A percentile compares a stretch with the other conserved stretches of the same genome.
These are phyloP conservation scores for Inonotus obliquus DNA, from an alignment of 1,284 basidiomycete species.

Conservation along the genomic window DNA sequence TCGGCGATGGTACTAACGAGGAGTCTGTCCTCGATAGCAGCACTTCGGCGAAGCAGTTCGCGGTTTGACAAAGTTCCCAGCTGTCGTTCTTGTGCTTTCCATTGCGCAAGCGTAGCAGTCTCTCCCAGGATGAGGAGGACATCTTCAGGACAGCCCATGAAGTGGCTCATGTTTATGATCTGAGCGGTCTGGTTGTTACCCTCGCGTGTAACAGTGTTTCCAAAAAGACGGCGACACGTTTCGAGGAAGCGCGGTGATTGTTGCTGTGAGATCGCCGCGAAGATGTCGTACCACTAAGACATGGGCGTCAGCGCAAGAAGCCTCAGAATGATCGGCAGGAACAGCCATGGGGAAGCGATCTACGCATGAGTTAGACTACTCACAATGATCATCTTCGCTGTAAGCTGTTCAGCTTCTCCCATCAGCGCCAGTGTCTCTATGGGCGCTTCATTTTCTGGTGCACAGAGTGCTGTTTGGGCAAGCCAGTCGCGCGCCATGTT, in stretches of 20 bases:
- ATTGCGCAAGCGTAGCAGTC: conserved; percentile 65
- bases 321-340: conserved; percentile 6
- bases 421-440: conserved; percentile 50
- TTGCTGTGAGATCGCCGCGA: conserved; percentile 57
- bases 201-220: conserved; percentile 33
- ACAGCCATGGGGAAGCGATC: not conserved
- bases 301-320: conserved; percentile 14
- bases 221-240: conserved; percentile 58
- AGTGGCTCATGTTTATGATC: conserved; percentile 44
- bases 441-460: conserved; percentile 51
- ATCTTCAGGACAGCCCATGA: conserved; percentile 73
- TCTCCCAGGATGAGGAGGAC: conserved; percentile 72
- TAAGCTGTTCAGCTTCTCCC: conserved; percentile 46
- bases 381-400: conserved; percentile 69
- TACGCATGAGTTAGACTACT: conserved; percentile 25
- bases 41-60: conserved; percentile 63
- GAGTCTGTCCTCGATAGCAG: conserved; percentile 60
- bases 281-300: conserved; percentile 68
- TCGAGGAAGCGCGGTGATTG: conserved; percentile 60
- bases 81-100: conserved; percentile 55
- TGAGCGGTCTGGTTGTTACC: conserved; percentile 25
- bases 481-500: conserved; percentile 70
- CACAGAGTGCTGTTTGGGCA: conserved; percentile 52
- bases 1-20: conserved; percentile 31
- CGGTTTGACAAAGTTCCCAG: conserved; percentile 62